A percentile compares a stretch with the other conserved stretches of the same genome.
Conservation (phyloP, 2,329 filamentous ascomycete species). For the Fusarium euwallaceae region DNA sequence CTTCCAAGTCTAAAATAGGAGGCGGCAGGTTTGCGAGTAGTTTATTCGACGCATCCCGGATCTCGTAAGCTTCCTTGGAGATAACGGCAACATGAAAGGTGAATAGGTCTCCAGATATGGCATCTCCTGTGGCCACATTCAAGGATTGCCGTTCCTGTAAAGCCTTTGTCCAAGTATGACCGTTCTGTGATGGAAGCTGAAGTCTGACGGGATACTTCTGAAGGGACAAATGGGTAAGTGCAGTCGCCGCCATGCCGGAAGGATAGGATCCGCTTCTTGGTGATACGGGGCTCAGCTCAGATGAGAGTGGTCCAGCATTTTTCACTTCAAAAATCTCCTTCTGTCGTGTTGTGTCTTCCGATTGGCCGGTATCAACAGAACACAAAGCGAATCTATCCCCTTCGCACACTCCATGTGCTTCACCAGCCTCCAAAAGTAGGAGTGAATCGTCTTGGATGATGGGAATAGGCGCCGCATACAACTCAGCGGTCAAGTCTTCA, state of each 20-base stretch:
- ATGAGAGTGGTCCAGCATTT: neutral
- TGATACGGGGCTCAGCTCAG: neutral
- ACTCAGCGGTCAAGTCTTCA: neutral
- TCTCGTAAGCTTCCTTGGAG: neutral
- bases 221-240: neutral
- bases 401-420: neutral
- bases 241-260: neutral
- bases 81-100: neutral
- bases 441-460: neutral
- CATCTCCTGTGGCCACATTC: neutral
- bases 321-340: neutral
- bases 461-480: neutral
- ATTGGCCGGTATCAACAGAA: neutral
- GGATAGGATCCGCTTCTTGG: neutral
- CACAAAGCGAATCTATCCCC: neutral
- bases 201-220: neutral
- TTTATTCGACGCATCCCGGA: neutral
- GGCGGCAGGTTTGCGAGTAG: neutral
- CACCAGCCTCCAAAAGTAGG: neutral
- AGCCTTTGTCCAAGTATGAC: neutral
- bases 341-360: neutral
- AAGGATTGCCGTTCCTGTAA: neutral
- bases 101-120: neutral
- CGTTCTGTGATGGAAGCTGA: neutral
- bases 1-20: neutral